Base-by-base conservation (phyloP, 2,329 filamentous ascomycete genomes). In the Colletotrichum sp. region DNA sequence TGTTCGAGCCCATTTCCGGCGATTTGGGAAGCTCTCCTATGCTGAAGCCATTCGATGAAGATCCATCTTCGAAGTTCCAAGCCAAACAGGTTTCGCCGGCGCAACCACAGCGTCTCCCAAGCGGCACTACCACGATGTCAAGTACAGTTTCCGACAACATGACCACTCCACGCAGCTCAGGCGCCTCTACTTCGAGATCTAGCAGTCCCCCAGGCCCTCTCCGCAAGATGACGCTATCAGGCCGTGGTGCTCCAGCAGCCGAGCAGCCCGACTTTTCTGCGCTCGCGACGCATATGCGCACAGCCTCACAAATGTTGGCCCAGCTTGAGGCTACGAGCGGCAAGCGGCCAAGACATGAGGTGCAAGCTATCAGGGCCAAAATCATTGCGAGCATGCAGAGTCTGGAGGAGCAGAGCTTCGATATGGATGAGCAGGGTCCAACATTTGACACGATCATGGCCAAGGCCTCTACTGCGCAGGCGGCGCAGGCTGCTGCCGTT, bases 361-460 rank as follows among this genome's bases (percentile, higher is more conserved):
- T 97, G 6, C 95, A 94, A 22, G 94, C 95, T 9, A 97, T 97
- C 83, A 91, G 95, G 79, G 93, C 94, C 55, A 96, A 95, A 85
- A 97, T 97, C 78, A 97, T 97, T 80, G 95, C 95, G 4, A 96
- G 95, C 83, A 97, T 97, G 95, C 95, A 97, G 83, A 95, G 91
- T 79, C 86, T 97, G 10, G 95, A 97, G 83, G 95, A 97, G 83
- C 94, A 96, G 83, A 96, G 93, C 82, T 97, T 97, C 80, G 92
- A 95, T 66, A 86, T 92, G 4, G 94, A 96, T 66, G 87, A 87
- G n/a, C 90, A 92, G 75, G 90, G 92, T 0, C 94, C 95, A 22
- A 96, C 93, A 0, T 96, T 97, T 79, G 95, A 96, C 79, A 92
- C 91, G 73, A 96, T 97, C 81, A 95, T 97, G 84, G 94, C 94